Conservation (phyloP, 352 stramenopile species). For the Phytophthora tubulina region DNA sequence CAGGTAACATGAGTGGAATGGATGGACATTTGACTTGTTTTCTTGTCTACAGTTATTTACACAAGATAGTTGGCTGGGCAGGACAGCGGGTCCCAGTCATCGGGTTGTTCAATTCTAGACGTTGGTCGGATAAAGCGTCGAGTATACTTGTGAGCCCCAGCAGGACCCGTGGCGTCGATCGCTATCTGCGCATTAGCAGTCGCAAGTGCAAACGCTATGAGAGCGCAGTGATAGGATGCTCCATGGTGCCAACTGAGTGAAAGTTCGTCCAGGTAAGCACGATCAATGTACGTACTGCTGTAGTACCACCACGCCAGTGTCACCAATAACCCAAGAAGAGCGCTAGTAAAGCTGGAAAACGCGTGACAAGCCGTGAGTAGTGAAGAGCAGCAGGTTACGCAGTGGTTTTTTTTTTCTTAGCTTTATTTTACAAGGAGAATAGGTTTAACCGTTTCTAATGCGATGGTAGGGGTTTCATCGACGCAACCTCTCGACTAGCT, state of each 20-base stretch:
- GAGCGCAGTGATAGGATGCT: constrained; percentile 49
- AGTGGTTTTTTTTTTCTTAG: too few relatives aligned
- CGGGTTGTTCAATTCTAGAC: constrained; percentile 17
- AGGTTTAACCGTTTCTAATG: too few relatives aligned
- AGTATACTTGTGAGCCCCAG: constrained; percentile 36
- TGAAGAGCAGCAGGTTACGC: too few relatives aligned
- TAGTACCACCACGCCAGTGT: constrained; percentile 67
- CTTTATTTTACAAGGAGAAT: too few relatives aligned
- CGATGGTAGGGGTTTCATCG: too few relatives aligned
- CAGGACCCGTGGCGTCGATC: constrained; percentile 21
- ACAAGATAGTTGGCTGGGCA: constrained; percentile 70
- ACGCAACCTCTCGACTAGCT: too few relatives aligned
- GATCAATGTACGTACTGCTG: constrained; percentile 58
- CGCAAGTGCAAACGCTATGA: constrained; percentile 42
- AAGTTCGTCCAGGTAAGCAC: constrained; percentile 44
- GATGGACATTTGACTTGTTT: constrained; percentile 1
- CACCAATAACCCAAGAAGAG: constrained; percentile 49
- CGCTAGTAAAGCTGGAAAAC: constrained; percentile 50
- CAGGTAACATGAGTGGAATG: background rate
- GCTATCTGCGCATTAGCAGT: constrained; percentile 40
- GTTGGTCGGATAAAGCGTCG: constrained; percentile 32
- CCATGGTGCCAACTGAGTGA: constrained; percentile 52
- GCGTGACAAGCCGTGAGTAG: constrained; percentile 25
- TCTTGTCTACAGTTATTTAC: constrained; percentile 32
- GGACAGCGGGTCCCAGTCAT: constrained; percentile 52